Conservation (phyloP, 257 asterid species). For the Capsicum rhomboideum region DNA sequence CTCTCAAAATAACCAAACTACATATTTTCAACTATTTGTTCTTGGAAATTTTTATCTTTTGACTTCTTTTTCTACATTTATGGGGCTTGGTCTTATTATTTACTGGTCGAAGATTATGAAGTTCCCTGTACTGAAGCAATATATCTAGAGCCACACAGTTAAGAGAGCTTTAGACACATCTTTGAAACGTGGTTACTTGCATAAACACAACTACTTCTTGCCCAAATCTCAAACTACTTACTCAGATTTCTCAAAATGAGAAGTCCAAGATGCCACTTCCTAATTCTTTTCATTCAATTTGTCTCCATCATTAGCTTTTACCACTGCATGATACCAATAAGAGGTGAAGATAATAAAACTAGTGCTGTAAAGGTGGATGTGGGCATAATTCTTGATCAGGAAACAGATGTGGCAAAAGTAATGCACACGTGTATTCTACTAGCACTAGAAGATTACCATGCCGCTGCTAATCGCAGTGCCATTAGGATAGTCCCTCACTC, state of each 20-base stretch:
- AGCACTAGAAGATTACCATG: conserved; percentile 36
- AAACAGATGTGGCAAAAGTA: conserved; percentile 16
- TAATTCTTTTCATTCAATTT: background rate
- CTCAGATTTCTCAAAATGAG: conserved; percentile 9
- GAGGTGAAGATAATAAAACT: background rate
- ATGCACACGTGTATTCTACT: conserved; percentile 19
- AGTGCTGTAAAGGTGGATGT: conserved; percentile 18
- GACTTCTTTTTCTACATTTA: background rate
- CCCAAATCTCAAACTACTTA: background rate
- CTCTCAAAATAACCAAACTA: background rate
- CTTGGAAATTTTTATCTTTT: background rate
- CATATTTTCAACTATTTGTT: background rate
- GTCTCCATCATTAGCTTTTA: conserved; percentile 3
- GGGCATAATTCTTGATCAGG: conserved; percentile 35
- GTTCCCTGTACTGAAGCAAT: background rate
- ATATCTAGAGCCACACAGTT: background rate
- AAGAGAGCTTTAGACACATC: background rate
- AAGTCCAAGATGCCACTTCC: background rate
- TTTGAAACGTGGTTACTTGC: background rate
- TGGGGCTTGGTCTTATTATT: background rate
- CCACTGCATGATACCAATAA: background rate
- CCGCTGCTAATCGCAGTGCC: background rate
- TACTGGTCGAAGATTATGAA: background rate
- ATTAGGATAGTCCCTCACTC: conserved; percentile 25
- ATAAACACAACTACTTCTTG: background rate